Conservation (phyloP, 106 monocot genomes). For the Xerophyta viscosa region DNA sequence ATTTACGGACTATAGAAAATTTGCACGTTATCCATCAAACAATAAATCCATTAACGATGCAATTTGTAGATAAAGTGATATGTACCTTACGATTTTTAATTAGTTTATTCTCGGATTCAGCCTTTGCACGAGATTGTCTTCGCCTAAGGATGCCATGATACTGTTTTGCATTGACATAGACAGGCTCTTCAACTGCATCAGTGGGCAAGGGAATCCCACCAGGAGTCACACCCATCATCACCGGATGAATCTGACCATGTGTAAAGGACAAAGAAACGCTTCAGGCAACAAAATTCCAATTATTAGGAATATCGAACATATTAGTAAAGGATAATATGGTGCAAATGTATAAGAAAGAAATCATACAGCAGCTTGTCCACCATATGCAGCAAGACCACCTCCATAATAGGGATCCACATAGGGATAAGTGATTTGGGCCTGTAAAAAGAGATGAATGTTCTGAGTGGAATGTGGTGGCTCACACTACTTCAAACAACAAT, state of each 20-base stretch:
- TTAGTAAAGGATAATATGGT: too few relatives aligned
- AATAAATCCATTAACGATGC: too few relatives aligned
- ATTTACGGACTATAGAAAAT: too few relatives aligned
- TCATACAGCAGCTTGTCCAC: conserved; percentile 12
- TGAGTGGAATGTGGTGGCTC: not conserved
- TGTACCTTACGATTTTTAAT: conserved; percentile 15
- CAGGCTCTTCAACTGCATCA: conserved; percentile 20
- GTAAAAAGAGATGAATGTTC: not conserved
- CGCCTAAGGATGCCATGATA: conserved; percentile 16
- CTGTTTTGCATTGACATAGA: conserved; percentile 22
- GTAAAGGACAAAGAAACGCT: not conserved
- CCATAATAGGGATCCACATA: conserved; percentile 12
- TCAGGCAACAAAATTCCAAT: not conserved
- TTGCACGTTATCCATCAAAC: too few relatives aligned
- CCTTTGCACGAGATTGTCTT: conserved; percentile 17
- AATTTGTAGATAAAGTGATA: not conserved
- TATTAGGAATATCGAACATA: not conserved
- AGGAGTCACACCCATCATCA: conserved; percentile 6
- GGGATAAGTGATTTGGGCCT: conserved; percentile 8
- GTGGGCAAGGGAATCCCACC: conserved; percentile 10
- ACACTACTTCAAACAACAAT: not conserved
- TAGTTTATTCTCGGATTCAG: conserved; percentile 19
- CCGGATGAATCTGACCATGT: conserved; percentile 6
- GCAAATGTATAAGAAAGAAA: not conserved
- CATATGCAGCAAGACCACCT: conserved; percentile 9